These are phyloP conservation scores for Kickxella alabastrina DNA, from an alignment of 192 early-diverging fungal genomes.

Conservation along the genomic window DNA sequence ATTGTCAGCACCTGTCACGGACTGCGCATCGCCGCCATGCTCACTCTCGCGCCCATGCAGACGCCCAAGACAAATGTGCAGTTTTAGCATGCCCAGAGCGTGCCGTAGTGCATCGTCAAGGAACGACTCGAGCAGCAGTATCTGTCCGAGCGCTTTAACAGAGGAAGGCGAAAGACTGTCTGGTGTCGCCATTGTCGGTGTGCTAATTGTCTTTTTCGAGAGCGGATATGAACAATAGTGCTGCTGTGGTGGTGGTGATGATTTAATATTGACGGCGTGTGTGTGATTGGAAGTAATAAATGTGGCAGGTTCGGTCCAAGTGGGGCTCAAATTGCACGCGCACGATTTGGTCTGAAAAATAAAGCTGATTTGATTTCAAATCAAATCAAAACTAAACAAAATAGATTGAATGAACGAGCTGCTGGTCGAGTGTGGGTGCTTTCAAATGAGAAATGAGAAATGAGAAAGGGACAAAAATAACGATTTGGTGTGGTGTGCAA, in stretches of 20 bases:
- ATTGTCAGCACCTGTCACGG: slow-evolving; percentile 7
- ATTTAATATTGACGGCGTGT: too few relatives aligned
- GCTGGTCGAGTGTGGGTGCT: too few relatives aligned
- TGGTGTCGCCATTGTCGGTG: slow-evolving; percentile 3
- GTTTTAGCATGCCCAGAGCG: slow-evolving; percentile 14
- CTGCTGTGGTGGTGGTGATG: too few relatives aligned
- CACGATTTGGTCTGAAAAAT: too few relatives aligned
- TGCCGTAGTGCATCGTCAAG: slow-evolving; percentile 30
- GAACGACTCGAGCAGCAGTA: slow-evolving; percentile 42
- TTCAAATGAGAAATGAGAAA: too few relatives aligned
- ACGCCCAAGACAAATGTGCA: slow-evolving; percentile 23
- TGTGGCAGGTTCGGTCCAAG: too few relatives aligned
- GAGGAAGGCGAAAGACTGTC: neutral
- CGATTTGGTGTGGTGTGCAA: too few relatives aligned
- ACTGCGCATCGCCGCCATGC: neutral
- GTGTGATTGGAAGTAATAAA: too few relatives aligned
- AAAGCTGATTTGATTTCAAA: too few relatives aligned
- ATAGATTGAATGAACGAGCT: neutral
- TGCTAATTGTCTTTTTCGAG: neutral
- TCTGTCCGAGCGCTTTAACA: slow-evolving; percentile 13
- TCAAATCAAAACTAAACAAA: neutral
- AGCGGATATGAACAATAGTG: neutral
- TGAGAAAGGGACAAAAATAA: too few relatives aligned
- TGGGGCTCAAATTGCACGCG: too few relatives aligned
- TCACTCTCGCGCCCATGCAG: slow-evolving; percentile 16